Base-by-base conservation (phyloP, 371 early-diverging fungal species). In the Mucor velutinosus region DNA sequence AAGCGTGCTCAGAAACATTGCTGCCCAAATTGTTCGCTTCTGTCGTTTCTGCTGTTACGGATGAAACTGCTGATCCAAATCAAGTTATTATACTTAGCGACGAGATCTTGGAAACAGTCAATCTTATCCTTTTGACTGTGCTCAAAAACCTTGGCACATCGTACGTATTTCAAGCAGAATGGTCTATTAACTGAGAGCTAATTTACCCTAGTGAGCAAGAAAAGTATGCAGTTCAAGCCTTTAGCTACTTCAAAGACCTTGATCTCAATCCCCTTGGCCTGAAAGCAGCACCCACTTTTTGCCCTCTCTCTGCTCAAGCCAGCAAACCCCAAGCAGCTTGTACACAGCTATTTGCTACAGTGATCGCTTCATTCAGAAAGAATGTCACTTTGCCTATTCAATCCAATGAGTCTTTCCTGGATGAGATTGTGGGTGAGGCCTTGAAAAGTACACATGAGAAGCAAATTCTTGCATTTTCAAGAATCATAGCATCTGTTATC, bases 401-500 rank as follows among this genome's bases (percentile, higher is more conserved):
- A 57, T 58, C 64, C 5, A 47, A 33, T 4, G 29, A 45, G 29
- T 15, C 61, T 0, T 88, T 87, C 41, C 57, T 86, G 19, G 76
- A 78, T 30, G 62, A 76, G 1, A 58, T 90, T 37, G 73, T 87
- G 0, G 67, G 71, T 0, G 72, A 81, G 3, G 83, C 88, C 0
- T 69, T 86, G 59, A 69, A 64, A 21, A 76, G 84, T 1, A 32
- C 58, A 17, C 71, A 78, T 62, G 29, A 64, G 17, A 62, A 64
- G 1, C 81, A 86, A 47, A 71, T 80, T 3, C 65, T 60, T 15
- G 75, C 90, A 0, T 60, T 87, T 4, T 79, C 81, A 7, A 76
- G 85, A 69, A 73, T 82, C 2, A 78, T 80, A 3, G 88, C 84
- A 1, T 86, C 89, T 0, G 60, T 89, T 12, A 62, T 88, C 33